Conservation (phyloP, 2,329 filamentous ascomycete genomes). For the Alternaria solani region DNA sequence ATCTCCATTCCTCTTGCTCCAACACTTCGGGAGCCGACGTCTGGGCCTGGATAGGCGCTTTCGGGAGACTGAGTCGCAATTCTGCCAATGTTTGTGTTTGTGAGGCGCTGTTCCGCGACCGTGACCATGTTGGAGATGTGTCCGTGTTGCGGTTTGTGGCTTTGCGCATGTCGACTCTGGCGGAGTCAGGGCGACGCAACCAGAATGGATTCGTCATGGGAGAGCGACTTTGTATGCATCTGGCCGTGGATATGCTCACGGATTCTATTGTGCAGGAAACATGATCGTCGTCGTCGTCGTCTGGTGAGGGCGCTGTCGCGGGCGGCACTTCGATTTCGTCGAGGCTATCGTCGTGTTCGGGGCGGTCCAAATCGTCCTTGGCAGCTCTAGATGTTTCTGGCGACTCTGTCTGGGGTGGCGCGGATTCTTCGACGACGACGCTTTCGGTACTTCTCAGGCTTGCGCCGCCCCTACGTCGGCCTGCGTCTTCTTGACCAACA, state of each 20-base stretch:
- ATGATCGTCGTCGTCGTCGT: slow-evolving; percentile 19
- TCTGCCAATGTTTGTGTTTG: slow-evolving; percentile 11
- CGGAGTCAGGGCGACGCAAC: slow-evolving; percentile 31
- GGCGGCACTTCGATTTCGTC: slow-evolving; percentile 22
- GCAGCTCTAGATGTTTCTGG: slow-evolving; percentile 32
- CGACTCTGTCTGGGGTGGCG: slow-evolving; percentile 16
- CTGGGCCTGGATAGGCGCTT: slow-evolving; percentile 15
- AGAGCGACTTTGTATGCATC: slow-evolving; percentile 18
- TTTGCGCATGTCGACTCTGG: slow-evolving; percentile 10
- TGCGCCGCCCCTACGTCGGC: not conserved
- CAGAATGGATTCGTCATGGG: slow-evolving; percentile 31
- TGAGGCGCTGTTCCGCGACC: slow-evolving; percentile 16
- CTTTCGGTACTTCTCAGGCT: not conserved
- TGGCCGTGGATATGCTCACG: slow-evolving; percentile 28
- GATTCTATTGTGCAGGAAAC: slow-evolving; percentile 21
- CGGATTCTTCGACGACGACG: not conserved
- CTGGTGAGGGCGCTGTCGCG: slow-evolving; percentile 26
- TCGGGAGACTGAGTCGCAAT: slow-evolving; percentile 29
- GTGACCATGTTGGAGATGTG: slow-evolving; percentile 31
- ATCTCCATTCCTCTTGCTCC: slow-evolving; percentile 20
- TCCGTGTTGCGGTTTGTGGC: slow-evolving; percentile 21
- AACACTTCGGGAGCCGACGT: slow-evolving; percentile 3
- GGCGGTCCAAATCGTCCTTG: not conserved
- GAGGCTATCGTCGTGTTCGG: slow-evolving; percentile 20
- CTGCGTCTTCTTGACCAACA: not conserved